Conservation (phyloP, 441 rosid genomes). For the Manihot esculenta region DNA sequence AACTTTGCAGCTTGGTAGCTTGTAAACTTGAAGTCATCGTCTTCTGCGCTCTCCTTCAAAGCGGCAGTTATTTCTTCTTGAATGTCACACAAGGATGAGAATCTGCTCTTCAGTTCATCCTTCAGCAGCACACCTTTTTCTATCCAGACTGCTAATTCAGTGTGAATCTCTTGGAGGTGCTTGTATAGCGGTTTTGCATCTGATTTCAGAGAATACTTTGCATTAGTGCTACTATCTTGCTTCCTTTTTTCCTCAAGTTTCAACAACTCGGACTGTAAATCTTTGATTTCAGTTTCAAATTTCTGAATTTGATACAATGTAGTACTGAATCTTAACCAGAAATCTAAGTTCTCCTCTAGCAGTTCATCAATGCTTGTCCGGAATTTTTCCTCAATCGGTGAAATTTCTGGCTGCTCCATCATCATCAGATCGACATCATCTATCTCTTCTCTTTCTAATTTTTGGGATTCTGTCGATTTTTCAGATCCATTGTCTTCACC, state of each 20-base stretch:
- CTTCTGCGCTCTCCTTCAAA: conserved; percentile 63
- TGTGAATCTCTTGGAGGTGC: conserved; percentile 71
- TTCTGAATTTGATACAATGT: conserved; percentile 73
- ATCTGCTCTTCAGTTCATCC: conserved; percentile 67
- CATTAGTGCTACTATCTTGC: conserved; percentile 53
- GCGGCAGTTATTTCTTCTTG: conserved; percentile 71
- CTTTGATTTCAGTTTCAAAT: conserved; percentile 63
- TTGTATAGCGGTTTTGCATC: conserved; percentile 72
- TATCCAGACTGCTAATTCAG: conserved; percentile 63
- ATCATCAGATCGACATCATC: conserved; percentile 33
- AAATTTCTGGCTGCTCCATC: conserved; percentile 35
- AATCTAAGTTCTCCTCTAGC: conserved; percentile 76
- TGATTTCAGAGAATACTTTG: conserved; percentile 48
- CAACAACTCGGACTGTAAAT: conserved; percentile 54
- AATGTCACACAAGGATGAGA: conserved; percentile 61
- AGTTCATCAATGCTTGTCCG: conserved; percentile 62
- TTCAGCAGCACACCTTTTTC: conserved; percentile 61
- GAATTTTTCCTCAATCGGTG: conserved; percentile 57
- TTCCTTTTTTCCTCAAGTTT: conserved; percentile 57
- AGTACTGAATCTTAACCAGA: conserved; percentile 82
- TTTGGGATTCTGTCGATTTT: conserved; percentile 18
- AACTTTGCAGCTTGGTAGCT: conserved; percentile 90
- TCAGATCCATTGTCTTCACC: conserved; percentile 34
- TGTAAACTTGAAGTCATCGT: conserved; percentile 64
- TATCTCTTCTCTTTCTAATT: conserved; percentile 27